Evolutionary conservation across 2,329 filamentous ascomycete genomes (phyloP), one percentile per base, ranked within the genome.

Genomic region (Fusarium neocosmosporiellum): DNA sequence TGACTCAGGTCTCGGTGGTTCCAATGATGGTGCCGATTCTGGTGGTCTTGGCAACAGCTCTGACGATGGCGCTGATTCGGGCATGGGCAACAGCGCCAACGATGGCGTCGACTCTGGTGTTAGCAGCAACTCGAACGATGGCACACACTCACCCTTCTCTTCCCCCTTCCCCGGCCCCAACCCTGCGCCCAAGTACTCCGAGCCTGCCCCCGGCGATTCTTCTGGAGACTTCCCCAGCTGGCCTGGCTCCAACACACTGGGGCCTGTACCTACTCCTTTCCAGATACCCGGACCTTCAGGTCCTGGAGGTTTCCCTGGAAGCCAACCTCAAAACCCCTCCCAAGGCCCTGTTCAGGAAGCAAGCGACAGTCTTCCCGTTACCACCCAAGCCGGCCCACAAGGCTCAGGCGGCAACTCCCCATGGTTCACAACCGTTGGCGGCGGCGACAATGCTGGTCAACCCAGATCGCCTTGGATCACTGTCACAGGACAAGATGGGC

Each of bases 171-270:
- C 75, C 59, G 68, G 65, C 27, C 61, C 73, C 22, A 59, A 73
- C 59, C 64, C 75, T 55, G 75, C 75, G 11, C 73, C 76, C 9
- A 66, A 66, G 39, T 78, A 78, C 48, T 73, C 76, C 27, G 63
- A 48, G 48, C 59, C 34, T 27, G 55, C 65, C 24, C 66, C 75
- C 58, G 63, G 65, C 20, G 75, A 65, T 18, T 55, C 67, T 22
- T 73, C 81, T 48, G 65, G 36, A 39, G 36, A 22, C 18, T n/a
- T 64, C 4, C 67, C 75, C 39, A 61, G 43, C 50, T 63, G 54
- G 16, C 59, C 72, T 55, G 73, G 64, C 14, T 63, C 55, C 36
- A 67, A 65, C 37, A 70, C 72, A 20, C 65, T 65, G 31, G 59
- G 33, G 24, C 59, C 77, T 41, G 58, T 46, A 14, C 65, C 72